Percentiles rank a stretch among this genome's conserved stretches.
These are phyloP conservation scores for Cyberlindnera euphorbiiphila DNA, from an alignment of 805 yeast species.

Conservation along the genomic window DNA sequence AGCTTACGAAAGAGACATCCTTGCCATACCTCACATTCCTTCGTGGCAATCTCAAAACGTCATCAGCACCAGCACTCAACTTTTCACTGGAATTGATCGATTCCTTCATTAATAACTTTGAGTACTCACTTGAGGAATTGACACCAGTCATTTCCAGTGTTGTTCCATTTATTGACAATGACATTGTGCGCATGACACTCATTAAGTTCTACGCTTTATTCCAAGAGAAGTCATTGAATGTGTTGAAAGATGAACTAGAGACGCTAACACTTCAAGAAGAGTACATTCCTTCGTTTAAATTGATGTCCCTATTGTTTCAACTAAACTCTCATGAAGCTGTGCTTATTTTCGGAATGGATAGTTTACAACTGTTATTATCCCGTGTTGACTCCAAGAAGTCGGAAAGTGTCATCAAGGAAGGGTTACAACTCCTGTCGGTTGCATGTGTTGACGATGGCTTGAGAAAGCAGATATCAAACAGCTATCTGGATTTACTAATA, in stretches of 20 bases:
- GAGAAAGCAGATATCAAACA: constrained; percentile 42
- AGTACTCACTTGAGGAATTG: constrained; percentile 17
- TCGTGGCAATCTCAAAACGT: neutral
- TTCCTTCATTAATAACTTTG: constrained; percentile 27
- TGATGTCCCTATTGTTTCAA: constrained; percentile 18
- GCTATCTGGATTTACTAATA: constrained; percentile 40
- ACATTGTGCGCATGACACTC: constrained; percentile 13
- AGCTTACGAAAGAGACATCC: constrained; percentile 8
- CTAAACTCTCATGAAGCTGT: constrained; percentile 10
- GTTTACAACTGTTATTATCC: constrained; percentile 27
- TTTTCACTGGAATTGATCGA: constrained; percentile 21
- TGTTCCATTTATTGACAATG: constrained; percentile 12
- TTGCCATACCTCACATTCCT: constrained; percentile 11
- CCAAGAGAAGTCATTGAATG: constrained; percentile 9
- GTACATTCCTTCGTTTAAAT: constrained; percentile 23
- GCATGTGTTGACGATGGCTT: constrained; percentile 51
- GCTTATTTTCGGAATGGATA: constrained; percentile 26
- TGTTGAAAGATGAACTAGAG: constrained; percentile 21
- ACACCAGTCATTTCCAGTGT: constrained; percentile 14
- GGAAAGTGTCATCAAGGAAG: constrained; percentile 18
- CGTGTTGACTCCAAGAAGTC: constrained; percentile 10
- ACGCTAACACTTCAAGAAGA: constrained; percentile 23
- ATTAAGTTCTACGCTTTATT: constrained; percentile 13
- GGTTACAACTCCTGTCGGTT: constrained; percentile 37
- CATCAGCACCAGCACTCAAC: neutral